Evolutionary conservation across 306 rosid genomes (phyloP), one percentile per base, ranked within the genome.

Genomic region (Prosopis cineraria): DNA sequence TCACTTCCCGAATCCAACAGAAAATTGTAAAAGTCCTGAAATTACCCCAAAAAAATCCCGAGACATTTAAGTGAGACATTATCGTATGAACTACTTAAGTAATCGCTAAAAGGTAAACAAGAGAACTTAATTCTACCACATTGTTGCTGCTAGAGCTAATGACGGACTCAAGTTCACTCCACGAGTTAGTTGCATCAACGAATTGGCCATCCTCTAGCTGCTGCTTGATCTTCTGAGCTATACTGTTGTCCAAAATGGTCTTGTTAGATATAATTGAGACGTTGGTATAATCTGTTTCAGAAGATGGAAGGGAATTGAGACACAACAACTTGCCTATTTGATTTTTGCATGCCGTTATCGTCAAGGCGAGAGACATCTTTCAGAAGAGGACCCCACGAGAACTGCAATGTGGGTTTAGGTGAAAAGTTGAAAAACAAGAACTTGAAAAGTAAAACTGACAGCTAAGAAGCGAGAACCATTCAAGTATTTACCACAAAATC

Each of bases 311-410:
- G 37, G 41, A 72, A 76, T 20, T 37, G 36, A 25, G 33, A 58
- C 20, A 12, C 36, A 13, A 27, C 34, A 27, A 27, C n/a, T 67
- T 55, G 88, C 98, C 87, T 82, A 87, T 89, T 79, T 78, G 97
- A 86, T 71, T 63, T 43, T 76, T 85, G 79, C 55, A 91, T 56
- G 25, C 96, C 93, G 65, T 80, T 83, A 72, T 87, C 85, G 33
- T 88, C 98, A 16, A 95, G 83, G 44, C 99, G 69, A 11, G 99
- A 95, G 14, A 95, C 72, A 29, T 95, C 98, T 82, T 91, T 89
- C 25, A 95, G 97, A 73, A 95, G 97, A 74, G 97, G 98, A 82
- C 96, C 99, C 99, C 99, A 95, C 37, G 99, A 91, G 62, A 82
- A 65, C 99, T 95, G 83, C 74, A 78, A 34, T 58, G 45, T 62